Evolutionary conservation across 2,329 filamentous ascomycete genomes (phyloP), one percentile per base, ranked within the genome.

Genomic region (Sarocladium kiliense): DNA sequence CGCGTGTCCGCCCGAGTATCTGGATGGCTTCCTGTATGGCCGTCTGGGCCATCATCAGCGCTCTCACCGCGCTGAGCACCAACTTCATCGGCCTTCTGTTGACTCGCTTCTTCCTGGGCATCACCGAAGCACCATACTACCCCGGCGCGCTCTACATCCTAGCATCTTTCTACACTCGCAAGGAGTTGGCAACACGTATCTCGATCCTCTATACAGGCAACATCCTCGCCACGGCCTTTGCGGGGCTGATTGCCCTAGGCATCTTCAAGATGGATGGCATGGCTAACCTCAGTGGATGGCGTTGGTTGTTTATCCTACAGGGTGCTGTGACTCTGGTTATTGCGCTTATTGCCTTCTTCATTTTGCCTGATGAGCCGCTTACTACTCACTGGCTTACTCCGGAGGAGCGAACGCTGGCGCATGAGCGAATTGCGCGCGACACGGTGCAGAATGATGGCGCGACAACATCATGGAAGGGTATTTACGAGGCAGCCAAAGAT

Each of bases 271-370:
- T 54, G 50, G 45, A 55, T 25, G 45, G 45, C 18, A 51, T 51
- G 39, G 66, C 0, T 5, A 61, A 63, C 0, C 60, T 69, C 0
- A 58, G 57, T 3, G 66, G 65, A 1, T 69, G 68, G 68, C 64
- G 63, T 44, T 69, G 68, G 68, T 59, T 70, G 0, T 70, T 87
- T 67, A 84, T 87, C 39, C 79, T 87, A 21, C 83, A 87, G 64
- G 84, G 84, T 12, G 70, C 74, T 2, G 73, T 62, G 11, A 60
- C 60, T 14, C 54, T 59, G 4, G 49, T 56, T 14, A 32, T 62
- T 19, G 59, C 61, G 3, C 19, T 62, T 18, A 44, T 57, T 9
- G 60, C 58, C 3, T 58, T 61, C 25, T 61, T 61, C 44, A 56
- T 63, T 27, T 55, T 65, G 14, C 63, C 63, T 6, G 60, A 63